Conservation (phyloP, 371 early-diverging fungal genomes). For the Circinella minor region DNA sequence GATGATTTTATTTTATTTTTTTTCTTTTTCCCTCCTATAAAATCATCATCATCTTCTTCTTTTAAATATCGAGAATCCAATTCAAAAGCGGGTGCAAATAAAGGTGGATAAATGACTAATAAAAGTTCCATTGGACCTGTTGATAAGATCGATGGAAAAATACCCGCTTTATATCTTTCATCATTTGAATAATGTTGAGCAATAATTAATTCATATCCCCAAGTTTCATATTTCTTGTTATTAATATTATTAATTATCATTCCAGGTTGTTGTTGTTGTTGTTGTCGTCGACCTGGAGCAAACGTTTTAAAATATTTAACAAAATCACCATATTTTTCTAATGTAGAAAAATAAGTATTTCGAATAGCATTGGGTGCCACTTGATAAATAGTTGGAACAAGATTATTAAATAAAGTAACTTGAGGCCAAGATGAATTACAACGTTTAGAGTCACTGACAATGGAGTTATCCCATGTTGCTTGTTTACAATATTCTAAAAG, state of each 20-base stretch:
- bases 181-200: background rate
- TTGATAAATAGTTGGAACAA: background rate
- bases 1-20: too few species aligned
- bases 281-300: background rate
- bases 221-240: background rate
- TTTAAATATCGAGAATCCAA: background rate
- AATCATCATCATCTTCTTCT: background rate
- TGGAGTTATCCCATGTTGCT: background rate
- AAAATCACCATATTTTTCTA: background rate
- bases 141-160: background rate
- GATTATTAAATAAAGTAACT: background rate
- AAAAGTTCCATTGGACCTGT: background rate
- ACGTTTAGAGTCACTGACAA: background rate
- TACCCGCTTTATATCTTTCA: background rate
- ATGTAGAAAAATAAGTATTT: background rate
- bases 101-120: constrained; percentile 4
- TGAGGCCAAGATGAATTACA: background rate
- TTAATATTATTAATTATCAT: background rate
- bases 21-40: background rate
- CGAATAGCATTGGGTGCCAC: background rate
- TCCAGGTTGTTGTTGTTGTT: background rate
- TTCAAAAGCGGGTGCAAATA: background rate
- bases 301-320: background rate
- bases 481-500: background rate
- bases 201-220: constrained; percentile 7